A percentile compares a stretch with the other conserved stretches of the same genome.
phyloP scores from a whole-genome alignment of 2,329 filamentous ascomycete genomes.

The Fusarium avenaceum region DNA sequence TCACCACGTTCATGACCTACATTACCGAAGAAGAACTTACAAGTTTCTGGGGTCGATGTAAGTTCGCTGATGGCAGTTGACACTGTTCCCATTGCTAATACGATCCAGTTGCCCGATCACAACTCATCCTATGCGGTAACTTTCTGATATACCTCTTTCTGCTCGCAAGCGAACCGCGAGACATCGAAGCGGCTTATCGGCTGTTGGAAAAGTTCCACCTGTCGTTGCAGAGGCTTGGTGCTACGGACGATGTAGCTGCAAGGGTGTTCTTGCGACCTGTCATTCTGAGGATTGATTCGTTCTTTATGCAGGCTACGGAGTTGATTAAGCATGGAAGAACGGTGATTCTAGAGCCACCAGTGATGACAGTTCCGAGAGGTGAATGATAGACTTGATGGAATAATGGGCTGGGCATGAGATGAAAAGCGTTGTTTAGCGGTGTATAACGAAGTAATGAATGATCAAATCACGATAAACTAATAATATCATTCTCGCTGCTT shows the following conservation, averaged over 20 bases:
- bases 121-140: constrained; percentile 62
- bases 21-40: constrained; percentile 55
- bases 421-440: background rate
- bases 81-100: constrained; percentile 3
- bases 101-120: constrained; percentile 54
- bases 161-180: constrained; percentile 54
- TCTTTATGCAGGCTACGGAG: constrained; percentile 56
- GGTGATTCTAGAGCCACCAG: constrained; percentile 30
- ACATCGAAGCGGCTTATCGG: constrained; percentile 55
- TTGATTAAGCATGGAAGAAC: constrained; percentile 44
- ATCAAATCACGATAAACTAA: background rate
- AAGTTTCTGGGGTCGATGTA: constrained; percentile 62
- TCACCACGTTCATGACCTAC: constrained; percentile 56
- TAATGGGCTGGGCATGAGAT: background rate
- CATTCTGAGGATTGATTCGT: constrained; percentile 56
- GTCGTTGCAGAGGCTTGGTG: constrained; percentile 53
- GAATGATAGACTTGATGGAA: background rate
- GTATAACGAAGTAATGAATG: constrained; percentile 22
- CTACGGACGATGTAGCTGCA: constrained; percentile 50
- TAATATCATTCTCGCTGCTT: background rate
- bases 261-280: constrained; percentile 54
- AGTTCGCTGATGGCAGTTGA: constrained; percentile 41
- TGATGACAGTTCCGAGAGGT: constrained; percentile 15
- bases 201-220: constrained; percentile 56
- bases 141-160: constrained; percentile 64